phyloP scores from a whole-genome alignment of 106 monocot species.

The Amphibolis antarctica region DNA sequence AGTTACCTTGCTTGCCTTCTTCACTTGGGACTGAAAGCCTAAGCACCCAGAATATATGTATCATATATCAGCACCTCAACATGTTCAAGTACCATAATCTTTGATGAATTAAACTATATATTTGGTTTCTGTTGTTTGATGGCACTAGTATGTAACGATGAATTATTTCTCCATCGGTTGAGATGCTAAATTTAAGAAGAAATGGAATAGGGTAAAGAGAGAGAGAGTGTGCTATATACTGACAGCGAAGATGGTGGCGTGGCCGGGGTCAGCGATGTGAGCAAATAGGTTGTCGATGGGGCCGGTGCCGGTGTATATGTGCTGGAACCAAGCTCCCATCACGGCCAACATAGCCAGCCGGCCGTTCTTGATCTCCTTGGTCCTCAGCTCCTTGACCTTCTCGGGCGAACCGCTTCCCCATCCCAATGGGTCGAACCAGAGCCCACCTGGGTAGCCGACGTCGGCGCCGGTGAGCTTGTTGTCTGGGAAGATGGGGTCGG shows the following conservation, averaged over 20 bases:
- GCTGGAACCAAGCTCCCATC: conserved; percentile 97
- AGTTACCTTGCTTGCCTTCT: not conserved
- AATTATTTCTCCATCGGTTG: too few relatives aligned
- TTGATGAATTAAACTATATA: too few relatives aligned
- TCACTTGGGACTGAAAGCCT: conserved; percentile 11
- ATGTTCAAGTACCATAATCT: not conserved
- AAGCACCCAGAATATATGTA: not conserved
- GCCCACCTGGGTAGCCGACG: conserved; percentile 88
- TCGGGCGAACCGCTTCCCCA: conserved; percentile 85
- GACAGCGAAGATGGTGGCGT: conserved; percentile 82
- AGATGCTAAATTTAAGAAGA: not conserved
- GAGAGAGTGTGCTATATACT: too few relatives aligned
- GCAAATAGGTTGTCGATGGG: conserved; percentile 98
- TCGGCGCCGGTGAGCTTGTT: conserved; percentile 99
- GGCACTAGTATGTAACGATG: too few relatives aligned
- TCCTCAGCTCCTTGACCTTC: conserved; percentile 87
- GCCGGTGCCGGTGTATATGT: conserved; percentile 89
- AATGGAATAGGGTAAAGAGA: not conserved
- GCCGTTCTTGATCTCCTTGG: conserved; percentile 99
- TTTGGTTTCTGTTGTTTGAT: too few relatives aligned
- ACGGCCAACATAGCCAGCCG: conserved; percentile 94
- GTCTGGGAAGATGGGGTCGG: conserved; percentile 93
- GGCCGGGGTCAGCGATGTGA: conserved; percentile 95
- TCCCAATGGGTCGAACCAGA: conserved; percentile 98
- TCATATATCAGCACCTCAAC: not conserved